phyloP scores from a whole-genome alignment of 2,329 filamentous ascomycete species.

The Ophiocordyceps australis region DNA sequence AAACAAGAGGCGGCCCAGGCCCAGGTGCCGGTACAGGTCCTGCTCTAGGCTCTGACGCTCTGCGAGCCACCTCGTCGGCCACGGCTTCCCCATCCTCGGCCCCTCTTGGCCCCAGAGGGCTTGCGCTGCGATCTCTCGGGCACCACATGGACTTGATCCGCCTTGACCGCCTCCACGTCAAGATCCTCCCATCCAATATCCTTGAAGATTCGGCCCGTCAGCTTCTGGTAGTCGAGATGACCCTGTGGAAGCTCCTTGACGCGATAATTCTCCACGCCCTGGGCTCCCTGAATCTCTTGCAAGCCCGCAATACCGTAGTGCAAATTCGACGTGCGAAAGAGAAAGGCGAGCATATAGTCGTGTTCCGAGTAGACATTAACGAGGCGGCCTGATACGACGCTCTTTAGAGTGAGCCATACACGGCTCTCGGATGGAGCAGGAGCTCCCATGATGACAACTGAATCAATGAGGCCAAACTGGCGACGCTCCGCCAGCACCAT shows the following conservation, averaged over 20 bases:
- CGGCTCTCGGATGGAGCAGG: conserved; percentile 55
- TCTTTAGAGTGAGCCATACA: conserved; percentile 63
- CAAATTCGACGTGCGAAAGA: conserved; percentile 68
- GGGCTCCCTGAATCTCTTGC: conserved; percentile 51
- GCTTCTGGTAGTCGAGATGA: conserved; percentile 52
- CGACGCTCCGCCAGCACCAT: conserved; percentile 62
- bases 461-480: conserved; percentile 75
- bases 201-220: conserved; percentile 47
- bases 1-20: too few species aligned
- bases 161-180: conserved; percentile 13
- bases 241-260: conserved; percentile 47
- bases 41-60: too few species aligned
- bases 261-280: conserved; percentile 48
- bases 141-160: not conserved
- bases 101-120: not conserved
- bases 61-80: not conserved
- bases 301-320: conserved; percentile 75
- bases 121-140: too few species aligned
- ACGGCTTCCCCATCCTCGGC: not conserved
- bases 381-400: conserved; percentile 65
- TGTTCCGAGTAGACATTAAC: conserved; percentile 80
- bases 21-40: too few species aligned
- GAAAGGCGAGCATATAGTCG: conserved; percentile 75
- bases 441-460: conserved; percentile 67
- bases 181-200: conserved; percentile 54